Base-by-base conservation (phyloP, 2,329 filamentous ascomycete species). In the Fusarium sambucinum region DNA sequence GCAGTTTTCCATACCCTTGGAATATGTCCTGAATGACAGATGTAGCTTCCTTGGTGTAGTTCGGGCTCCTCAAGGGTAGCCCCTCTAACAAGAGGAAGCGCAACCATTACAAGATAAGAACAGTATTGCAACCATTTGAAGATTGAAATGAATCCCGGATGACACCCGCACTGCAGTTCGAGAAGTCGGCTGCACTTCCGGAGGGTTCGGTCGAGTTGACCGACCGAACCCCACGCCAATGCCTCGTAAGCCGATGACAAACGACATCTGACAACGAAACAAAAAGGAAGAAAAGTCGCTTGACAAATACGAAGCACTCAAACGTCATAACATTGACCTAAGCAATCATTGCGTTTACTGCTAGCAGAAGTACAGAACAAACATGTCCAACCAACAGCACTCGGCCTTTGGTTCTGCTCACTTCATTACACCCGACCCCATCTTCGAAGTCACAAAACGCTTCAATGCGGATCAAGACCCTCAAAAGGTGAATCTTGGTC, bases 401-500 rank as follows among this genome's bases (percentile, higher is more conserved):
- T 71, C 70, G 1, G 30, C 57, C 6, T 77, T 77, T 27, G 63
- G 59, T 3, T 47, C 63, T 12, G 72, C 71, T 21, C 56, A 72
- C 21, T 72, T 70, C 46, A 71, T 78, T 30, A 68, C 74, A 6
- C 73, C 75, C 0, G 78, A 80, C 55, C 62, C 70, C 33, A 77
- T 78, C 19, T 80, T 80, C 40, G 77, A 77, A 19, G 71, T 80
- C 2, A 79, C 76, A 2, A 75, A 72, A 44, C 59, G 70, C 1
- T 82, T 74, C 56, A 63, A 74, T 6, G 75, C 72, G 0, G 79
- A 82, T 32, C 21, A 59, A 3, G 40, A 56, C 9, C 68, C 74
- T 0, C 75, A 72, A 3, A 82, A 81, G 63, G 76, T 80, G 53
- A 81, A 80, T 41, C 73, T 82, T 8, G 79, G 79, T 1, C 74